Evolutionary conservation across 345 rosid species (phyloP).

Genomic region (Eucalyptus sp.): DNA sequence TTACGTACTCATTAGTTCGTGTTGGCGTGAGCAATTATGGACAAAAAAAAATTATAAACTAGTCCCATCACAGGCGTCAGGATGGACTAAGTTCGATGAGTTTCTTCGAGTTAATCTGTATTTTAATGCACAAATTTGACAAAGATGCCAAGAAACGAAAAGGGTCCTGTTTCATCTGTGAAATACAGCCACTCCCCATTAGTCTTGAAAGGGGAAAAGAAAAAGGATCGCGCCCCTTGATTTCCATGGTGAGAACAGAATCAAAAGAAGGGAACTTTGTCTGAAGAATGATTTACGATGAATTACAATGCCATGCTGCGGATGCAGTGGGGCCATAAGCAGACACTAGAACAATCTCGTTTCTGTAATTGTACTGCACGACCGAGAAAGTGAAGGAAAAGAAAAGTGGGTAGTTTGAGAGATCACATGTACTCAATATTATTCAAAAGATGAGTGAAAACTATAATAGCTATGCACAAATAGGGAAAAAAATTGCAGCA

Average conservation of each 20-base stretch:
- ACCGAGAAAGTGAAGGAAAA: not conserved
- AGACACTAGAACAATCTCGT: not conserved
- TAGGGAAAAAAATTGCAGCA: not conserved
- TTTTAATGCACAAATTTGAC: not conserved
- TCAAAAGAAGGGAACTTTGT: not conserved
- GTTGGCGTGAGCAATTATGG: not conserved
- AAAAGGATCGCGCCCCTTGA: not conserved
- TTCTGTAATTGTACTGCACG: not conserved
- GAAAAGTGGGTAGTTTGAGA: not conserved
- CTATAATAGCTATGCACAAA: not conserved
- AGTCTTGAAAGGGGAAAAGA: not conserved
- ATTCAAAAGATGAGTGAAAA: not conserved
- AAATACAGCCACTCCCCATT: not conserved
- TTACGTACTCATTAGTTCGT: not conserved
- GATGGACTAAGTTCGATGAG: not conserved
- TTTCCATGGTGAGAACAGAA: not conserved
- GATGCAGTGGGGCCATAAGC: not conserved
- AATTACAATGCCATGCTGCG: not conserved
- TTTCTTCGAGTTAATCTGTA: not conserved
- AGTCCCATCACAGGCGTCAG: not conserved
- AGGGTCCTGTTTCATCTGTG: not conserved
- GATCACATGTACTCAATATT: not conserved
- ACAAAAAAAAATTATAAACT: not conserved
- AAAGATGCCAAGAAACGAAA: not conserved
- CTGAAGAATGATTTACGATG: not conserved